Percentiles rank a stretch among this genome's conserved stretches.
These are phyloP conservation scores for Fraxinus ornus DNA, from an alignment of 305 asterid genomes.

Conservation along the genomic window DNA sequence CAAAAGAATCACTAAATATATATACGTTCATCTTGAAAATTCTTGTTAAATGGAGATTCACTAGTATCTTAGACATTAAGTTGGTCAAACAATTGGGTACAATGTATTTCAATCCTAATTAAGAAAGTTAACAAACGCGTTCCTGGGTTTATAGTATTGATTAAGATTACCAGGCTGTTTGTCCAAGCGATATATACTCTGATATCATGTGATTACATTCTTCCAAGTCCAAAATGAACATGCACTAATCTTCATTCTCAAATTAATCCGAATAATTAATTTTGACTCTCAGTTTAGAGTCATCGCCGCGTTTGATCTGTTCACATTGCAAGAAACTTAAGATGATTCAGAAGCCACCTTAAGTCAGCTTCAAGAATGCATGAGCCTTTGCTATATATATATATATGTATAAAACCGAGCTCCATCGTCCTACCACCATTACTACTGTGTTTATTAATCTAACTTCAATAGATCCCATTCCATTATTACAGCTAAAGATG, in stretches of 20 bases:
- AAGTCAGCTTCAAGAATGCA: background rate
- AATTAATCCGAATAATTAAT: background rate
- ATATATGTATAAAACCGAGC: background rate
- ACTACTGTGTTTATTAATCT: too few species aligned
- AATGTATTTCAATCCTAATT: too few species aligned
- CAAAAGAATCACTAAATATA: too few species aligned
- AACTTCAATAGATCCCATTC: too few species aligned
- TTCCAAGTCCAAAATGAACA: constrained; percentile 17
- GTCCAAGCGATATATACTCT: background rate
- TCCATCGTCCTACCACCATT: background rate
- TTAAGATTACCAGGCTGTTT: background rate
- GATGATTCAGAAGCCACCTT: background rate
- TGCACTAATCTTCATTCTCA: constrained; percentile 19
- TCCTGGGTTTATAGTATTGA: too few species aligned
- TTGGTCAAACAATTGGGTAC: too few species aligned
- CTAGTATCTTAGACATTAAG: too few species aligned
- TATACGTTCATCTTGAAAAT: too few species aligned
- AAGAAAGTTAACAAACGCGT: background rate
- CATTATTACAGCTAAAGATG: background rate
- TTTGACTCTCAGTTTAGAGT: constrained; percentile 23
- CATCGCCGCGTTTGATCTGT: constrained; percentile 22
- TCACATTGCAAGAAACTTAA: background rate
- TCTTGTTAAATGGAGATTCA: too few species aligned
- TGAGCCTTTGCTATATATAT: background rate
- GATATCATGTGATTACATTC: constrained; percentile 18